These are phyloP conservation scores for Colletotrichum chlorophyti DNA, from an alignment of 2,329 filamentous ascomycete genomes.

Conservation along the genomic window DNA sequence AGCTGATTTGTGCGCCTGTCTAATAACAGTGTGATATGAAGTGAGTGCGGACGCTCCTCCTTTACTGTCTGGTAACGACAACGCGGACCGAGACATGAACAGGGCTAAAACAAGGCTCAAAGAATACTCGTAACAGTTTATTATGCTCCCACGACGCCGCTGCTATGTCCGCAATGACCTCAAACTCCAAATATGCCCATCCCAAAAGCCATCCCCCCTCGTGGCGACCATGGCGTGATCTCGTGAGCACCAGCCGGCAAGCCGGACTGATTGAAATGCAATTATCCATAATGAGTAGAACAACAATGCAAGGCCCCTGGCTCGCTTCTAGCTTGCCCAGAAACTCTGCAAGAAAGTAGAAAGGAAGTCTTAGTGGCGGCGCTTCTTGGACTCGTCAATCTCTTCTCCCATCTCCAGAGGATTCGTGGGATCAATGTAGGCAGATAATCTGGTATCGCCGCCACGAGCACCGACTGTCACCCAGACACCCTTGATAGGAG, in stretches of 20 bases:
- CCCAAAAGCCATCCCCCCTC: constrained; percentile 22
- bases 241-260: constrained; percentile 19
- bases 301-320: constrained; percentile 11
- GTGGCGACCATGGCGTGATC: constrained; percentile 23
- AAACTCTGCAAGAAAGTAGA: not conserved
- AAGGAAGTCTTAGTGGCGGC: constrained; percentile 23
- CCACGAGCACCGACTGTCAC: constrained; percentile 70
- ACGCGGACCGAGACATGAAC: too few relatives aligned
- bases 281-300: constrained; percentile 25
- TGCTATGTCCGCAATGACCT: constrained; percentile 28
- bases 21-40: too few relatives aligned
- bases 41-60: too few relatives aligned
- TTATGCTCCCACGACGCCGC: constrained; percentile 28
- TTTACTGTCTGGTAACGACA: too few relatives aligned
- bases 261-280: constrained; percentile 12
- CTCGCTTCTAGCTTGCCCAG: constrained; percentile 3
- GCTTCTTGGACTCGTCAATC: constrained; percentile 52
- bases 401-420: constrained; percentile 62
- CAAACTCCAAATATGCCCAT: constrained; percentile 27
- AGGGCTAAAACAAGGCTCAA: too few relatives aligned
- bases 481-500: constrained; percentile 70
- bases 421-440: constrained; percentile 60
- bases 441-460: constrained; percentile 63
- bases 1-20: too few relatives aligned
- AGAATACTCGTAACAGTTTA: constrained; percentile 22